A percentile compares a stretch with the other conserved stretches of the same genome.
Evolutionary conservation across 768 basidiomycete genomes (phyloP).

Genomic region (Calvatia gigantea): DNA sequence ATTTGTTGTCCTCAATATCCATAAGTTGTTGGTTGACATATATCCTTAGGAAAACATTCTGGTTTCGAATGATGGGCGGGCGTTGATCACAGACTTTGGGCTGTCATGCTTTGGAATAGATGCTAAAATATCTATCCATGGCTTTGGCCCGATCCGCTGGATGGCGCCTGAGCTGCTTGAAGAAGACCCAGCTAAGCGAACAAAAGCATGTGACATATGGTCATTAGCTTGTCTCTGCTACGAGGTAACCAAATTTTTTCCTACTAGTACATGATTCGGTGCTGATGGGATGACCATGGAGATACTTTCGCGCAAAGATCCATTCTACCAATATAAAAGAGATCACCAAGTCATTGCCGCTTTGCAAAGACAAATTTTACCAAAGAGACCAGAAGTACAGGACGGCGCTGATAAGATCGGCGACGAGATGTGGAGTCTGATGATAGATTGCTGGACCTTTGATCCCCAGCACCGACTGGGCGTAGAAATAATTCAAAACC

Average conservation of each 20-base stretch:
- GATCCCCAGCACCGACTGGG: too few species aligned
- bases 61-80: not conserved
- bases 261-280: not conserved
- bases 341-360: not conserved
- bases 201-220: not conserved
- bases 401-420: too few species aligned
- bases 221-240: not conserved
- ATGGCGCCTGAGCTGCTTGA: not conserved
- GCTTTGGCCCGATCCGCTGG: not conserved
- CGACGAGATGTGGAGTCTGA: too few species aligned
- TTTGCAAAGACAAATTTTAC: not conserved
- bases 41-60: not conserved
- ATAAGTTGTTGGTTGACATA: too few species aligned
- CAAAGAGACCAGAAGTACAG: too few species aligned
- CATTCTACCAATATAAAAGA: not conserved
- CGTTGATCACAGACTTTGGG: not conserved
- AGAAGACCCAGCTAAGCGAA: not conserved
- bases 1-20: not conserved
- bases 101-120: not conserved
- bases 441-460: too few species aligned
- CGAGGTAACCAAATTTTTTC: not conserved
- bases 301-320: not conserved
- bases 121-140: too few species aligned
- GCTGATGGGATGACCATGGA: not conserved
- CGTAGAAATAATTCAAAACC: too few species aligned